phyloP scores from a whole-genome alignment of 2,329 filamentous ascomycete species.

The Fusarium redolens region DNA sequence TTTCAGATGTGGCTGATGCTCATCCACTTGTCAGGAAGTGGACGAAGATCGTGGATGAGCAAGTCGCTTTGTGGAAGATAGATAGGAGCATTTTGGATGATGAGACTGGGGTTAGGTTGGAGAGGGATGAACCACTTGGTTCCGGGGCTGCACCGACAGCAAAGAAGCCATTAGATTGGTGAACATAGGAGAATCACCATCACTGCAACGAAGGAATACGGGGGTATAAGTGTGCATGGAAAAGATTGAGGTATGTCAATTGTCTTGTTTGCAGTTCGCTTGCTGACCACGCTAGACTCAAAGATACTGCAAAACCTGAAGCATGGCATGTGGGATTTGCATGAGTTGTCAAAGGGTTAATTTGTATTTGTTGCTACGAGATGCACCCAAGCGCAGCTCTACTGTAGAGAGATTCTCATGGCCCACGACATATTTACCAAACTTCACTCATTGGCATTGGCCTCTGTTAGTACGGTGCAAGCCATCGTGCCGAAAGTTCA shows the following conservation, averaged over 20 bases:
- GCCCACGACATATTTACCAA: neutral
- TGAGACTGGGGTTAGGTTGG: conserved; percentile 47
- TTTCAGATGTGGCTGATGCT: conserved; percentile 71
- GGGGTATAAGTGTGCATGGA: neutral
- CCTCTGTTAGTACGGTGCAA: neutral
- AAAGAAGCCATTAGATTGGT: conserved; percentile 55
- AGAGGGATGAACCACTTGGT: conserved; percentile 45
- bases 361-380: neutral
- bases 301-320: neutral
- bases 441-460: neutral
- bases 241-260: conserved; percentile 3
- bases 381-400: neutral
- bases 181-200: conserved; percentile 19
- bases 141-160: conserved; percentile 39
- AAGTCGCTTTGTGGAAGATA: conserved; percentile 51
- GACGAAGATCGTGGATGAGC: conserved; percentile 54
- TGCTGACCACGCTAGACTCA: neutral
- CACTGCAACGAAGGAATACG: neutral
- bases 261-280: neutral
- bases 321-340: neutral
- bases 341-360: neutral
- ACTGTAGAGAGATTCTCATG: neutral
- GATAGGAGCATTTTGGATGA: conserved; percentile 49
- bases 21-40: conserved; percentile 77
- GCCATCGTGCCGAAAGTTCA: neutral